These are phyloP conservation scores for Basidiobolus meristosporus DNA, from an alignment of 371 early-diverging fungal genomes.

Conservation along the genomic window DNA sequence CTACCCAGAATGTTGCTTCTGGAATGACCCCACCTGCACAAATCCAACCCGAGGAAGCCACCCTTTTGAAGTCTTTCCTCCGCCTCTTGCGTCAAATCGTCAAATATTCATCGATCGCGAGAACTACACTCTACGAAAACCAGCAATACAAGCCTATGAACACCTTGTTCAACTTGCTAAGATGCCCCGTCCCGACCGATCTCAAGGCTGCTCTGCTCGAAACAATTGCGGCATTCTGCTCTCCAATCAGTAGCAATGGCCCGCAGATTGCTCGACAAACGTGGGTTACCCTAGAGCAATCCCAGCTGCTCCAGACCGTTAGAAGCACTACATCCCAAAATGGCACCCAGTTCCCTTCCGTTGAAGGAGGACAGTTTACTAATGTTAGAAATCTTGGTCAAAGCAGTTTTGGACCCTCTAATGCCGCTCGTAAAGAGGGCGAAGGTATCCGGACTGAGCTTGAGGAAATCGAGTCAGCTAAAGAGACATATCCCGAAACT, in stretches of 20 bases:
- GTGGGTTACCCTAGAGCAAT: slow-evolving; percentile 48
- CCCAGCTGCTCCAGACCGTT: slow-evolving; percentile 33
- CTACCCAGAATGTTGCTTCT: too few relatives aligned
- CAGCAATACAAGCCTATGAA: slow-evolving; percentile 29
- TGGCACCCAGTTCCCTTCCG: slow-evolving; percentile 4
- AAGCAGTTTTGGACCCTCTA: background rate
- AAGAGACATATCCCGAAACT: slow-evolving; percentile 66
- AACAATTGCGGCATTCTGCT: slow-evolving; percentile 49
- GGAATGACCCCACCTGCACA: too few relatives aligned
- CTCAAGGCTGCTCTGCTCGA: slow-evolving; percentile 59
- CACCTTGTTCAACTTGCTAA: slow-evolving; percentile 49
- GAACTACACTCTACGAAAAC: slow-evolving; percentile 33
- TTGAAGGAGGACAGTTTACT: too few relatives aligned
- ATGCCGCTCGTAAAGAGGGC: slow-evolving; percentile 4
- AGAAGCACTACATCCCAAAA: slow-evolving; percentile 1
- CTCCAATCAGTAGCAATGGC: slow-evolving; percentile 13
- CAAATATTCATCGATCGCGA: slow-evolving; percentile 30
- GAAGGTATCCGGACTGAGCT: slow-evolving; percentile 50
- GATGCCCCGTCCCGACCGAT: slow-evolving; percentile 35
- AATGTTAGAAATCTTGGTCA: background rate
- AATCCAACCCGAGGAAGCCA: slow-evolving; percentile 20
- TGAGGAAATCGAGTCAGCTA: slow-evolving; percentile 48
- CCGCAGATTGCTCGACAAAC: slow-evolving; percentile 30
- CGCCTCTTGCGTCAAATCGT: slow-evolving; percentile 38
- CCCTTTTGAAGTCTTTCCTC: slow-evolving; percentile 37